Base-by-base conservation (phyloP, 1,284 basidiomycete species). In the Golubevia sp. region DNA sequence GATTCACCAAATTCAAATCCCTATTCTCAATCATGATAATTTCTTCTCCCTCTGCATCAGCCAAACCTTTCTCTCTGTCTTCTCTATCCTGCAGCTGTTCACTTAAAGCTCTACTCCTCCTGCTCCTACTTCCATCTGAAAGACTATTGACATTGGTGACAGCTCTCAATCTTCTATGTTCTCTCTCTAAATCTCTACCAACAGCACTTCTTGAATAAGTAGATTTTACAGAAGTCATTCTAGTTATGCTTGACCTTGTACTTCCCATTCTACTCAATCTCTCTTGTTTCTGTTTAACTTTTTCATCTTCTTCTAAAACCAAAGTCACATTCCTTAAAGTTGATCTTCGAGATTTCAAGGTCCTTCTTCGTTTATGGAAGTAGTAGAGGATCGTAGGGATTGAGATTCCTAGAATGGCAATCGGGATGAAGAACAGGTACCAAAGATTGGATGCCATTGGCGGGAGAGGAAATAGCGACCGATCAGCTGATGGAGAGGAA, bases 51-150 rank as follows among this genome's bases (percentile, higher is more conserved):
- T 25, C 13, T n/a, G 20, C 24, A 15, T 11, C 11, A 15, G 13
- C 51, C 51, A 53, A 25, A 13, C 24, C 51, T 53, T 53, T 53
- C 51, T 53, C 51, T 23, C 48, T 49, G 48, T 18, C 48, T 49
- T 18, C 48, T n/a, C n/a, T n/a, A n/a, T n/a, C n/a, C 38, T 44
- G 11, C 18, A 18, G 11, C 38, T 44, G 38, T 44, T 8, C 38
- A 44, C 38, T 44, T 18, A 13, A 8, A 44, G 11, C 38, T 44
- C 38, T 18, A n/a, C n/a, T n/a, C n/a, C n/a, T n/a, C n/a, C n/a
- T n/a, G n/a, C n/a, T n/a, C n/a, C n/a, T n/a, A 13, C 38, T 18
- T 44, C 38, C 38, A 13, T 18, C 18, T 44, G 11, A 8, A 13
- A 8, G 11, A 44, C 38, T 18, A 44, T 44, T 44, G 11, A 8